A percentile compares a stretch with the other conserved stretches of the same genome.
Evolutionary conservation across 1,284 basidiomycete species (phyloP).

Genomic region (Fomitopsis palustris): DNA sequence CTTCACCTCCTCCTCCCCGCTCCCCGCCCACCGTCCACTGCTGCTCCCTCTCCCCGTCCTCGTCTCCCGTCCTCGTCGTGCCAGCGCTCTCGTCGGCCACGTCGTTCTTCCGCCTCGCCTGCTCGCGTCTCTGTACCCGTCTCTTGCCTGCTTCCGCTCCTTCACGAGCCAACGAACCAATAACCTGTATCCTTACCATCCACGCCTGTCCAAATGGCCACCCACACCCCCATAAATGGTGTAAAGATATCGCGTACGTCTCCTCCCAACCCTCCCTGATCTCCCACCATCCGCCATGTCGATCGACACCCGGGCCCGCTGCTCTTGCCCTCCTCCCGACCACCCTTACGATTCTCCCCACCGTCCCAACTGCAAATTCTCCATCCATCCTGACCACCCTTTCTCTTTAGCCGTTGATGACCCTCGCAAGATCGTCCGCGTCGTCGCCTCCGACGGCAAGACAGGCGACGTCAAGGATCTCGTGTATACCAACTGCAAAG

Average conservation of each 20-base stretch:
- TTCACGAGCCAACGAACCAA: slow-evolving; percentile 9
- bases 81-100: slow-evolving; percentile 4
- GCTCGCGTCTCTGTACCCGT: slow-evolving; percentile 7
- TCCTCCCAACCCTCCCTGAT: slow-evolving; percentile 19
- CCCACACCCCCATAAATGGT: slow-evolving; percentile 84
- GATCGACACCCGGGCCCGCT: slow-evolving; percentile 1
- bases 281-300: slow-evolving; percentile 22
- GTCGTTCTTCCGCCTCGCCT: slow-evolving; percentile 1
- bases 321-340: background rate
- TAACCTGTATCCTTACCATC: slow-evolving; percentile 29
- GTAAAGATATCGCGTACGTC: slow-evolving; percentile 86
- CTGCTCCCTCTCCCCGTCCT: slow-evolving; percentile 2
- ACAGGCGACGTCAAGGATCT: slow-evolving; percentile 86
- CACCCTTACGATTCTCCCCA: slow-evolving; percentile 1
- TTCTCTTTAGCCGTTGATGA: slow-evolving; percentile 76
- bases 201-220: slow-evolving; percentile 48
- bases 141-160: slow-evolving; percentile 9
- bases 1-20: slow-evolving; percentile 7
- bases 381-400: slow-evolving; percentile 15
- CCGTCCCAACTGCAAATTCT: slow-evolving; percentile 20
- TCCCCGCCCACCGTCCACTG: background rate
- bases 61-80: background rate
- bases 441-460: slow-evolving; percentile 94
- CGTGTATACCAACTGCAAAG: slow-evolving; percentile 96
- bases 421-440: slow-evolving; percentile 92